Conservation (phyloP, 257 asterid genomes). For the Fraxinus excelsior region DNA sequence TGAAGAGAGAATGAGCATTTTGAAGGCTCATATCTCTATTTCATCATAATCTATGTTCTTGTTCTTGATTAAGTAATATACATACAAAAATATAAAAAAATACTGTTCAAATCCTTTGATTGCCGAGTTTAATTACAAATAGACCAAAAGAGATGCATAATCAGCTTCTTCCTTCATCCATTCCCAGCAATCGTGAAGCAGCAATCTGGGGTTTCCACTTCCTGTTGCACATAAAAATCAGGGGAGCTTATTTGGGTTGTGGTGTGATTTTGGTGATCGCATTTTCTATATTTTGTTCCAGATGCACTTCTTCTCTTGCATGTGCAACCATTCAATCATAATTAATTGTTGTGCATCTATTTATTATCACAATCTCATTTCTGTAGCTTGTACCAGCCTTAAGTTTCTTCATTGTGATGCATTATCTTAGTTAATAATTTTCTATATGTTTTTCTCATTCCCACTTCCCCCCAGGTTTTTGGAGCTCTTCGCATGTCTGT, state of each 20-base stretch:
- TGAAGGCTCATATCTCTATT: not conserved
- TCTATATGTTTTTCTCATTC: slow-evolving; percentile 17
- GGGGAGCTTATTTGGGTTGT: not conserved
- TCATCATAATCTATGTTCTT: not conserved
- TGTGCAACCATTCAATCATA: not conserved
- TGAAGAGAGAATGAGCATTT: not conserved
- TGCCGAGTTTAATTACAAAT: not conserved
- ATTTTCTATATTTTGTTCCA: not conserved
- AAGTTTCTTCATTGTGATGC: slow-evolving; percentile 14
- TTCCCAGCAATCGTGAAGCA: not conserved
- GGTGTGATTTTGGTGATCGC: not conserved
- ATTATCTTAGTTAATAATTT: too few relatives aligned
- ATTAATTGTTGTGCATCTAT: not conserved
- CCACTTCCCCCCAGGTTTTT: slow-evolving; percentile 62
- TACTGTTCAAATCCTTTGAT: not conserved
- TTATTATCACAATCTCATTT: not conserved
- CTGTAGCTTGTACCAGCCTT: slow-evolving; percentile 17
- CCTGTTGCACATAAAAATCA: not conserved
- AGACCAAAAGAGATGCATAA: not conserved
- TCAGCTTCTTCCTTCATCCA: not conserved
- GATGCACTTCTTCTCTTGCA: not conserved
- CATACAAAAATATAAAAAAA: not conserved
- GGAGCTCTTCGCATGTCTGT: slow-evolving; percentile 99
- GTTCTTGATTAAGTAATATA: not conserved
- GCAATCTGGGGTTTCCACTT: not conserved